Conservation (phyloP, 2,329 filamentous ascomycete species). For the Pseudogymnoascus sp. region DNA sequence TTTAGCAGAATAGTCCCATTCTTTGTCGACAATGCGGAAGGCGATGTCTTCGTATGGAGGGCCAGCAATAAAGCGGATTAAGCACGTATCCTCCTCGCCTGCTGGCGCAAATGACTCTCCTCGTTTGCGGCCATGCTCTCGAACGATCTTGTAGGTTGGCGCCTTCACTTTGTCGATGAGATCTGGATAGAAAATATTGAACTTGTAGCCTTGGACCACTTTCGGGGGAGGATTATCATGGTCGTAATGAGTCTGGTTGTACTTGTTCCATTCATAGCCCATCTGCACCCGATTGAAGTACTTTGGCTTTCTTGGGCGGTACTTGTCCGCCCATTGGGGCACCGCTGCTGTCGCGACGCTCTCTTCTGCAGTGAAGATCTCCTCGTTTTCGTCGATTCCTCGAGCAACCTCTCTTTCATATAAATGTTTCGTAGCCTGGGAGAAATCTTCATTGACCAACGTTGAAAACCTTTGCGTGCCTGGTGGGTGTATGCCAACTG, state of each 20-base stretch:
- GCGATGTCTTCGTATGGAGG: conserved; percentile 95
- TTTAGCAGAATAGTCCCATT: conserved; percentile 98
- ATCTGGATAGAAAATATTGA: conserved; percentile 98
- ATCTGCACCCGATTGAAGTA: conserved; percentile 99
- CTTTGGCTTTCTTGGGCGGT: conserved; percentile 81
- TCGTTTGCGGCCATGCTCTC: conserved; percentile 79
- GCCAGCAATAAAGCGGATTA: conserved; percentile 92
- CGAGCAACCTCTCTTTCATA: conserved; percentile 90
- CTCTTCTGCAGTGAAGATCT: conserved; percentile 90
- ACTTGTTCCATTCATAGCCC: conserved; percentile 99
- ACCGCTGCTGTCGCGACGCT: conserved; percentile 55
- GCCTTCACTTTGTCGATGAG: conserved; percentile 91
- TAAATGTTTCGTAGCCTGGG: conserved; percentile 75
- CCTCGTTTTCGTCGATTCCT: conserved; percentile 86
- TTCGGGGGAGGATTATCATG: conserved; percentile 96
- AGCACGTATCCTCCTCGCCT: conserved; percentile 91
- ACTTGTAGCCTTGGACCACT: conserved; percentile 98
- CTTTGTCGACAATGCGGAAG: conserved; percentile 93
- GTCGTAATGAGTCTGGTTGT: conserved; percentile 99
- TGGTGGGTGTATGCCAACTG: conserved; percentile 38
- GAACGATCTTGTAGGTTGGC: conserved; percentile 90
- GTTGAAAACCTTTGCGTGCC: conserved; percentile 62
- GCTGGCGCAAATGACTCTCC: conserved; percentile 90
- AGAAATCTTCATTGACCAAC: conserved; percentile 68
- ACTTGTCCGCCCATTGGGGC: conserved; percentile 75